Percentiles rank a stretch among this genome's conserved stretches.
These are phyloP conservation scores for Hypoxylon sp. DNA, from an alignment of 2,329 filamentous ascomycete genomes.

Conservation along the genomic window DNA sequence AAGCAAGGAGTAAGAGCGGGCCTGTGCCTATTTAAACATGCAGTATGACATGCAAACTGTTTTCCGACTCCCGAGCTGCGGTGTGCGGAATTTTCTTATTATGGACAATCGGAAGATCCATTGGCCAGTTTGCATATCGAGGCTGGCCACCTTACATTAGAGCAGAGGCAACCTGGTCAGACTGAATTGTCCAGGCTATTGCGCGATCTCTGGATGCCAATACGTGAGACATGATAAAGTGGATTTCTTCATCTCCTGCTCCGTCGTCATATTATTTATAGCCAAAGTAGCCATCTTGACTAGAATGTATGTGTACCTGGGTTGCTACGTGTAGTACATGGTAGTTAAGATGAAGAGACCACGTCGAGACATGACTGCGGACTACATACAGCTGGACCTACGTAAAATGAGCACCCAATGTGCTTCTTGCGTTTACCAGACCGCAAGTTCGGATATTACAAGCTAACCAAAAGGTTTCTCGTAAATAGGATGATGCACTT, in stretches of 20 bases:
- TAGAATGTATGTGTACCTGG: background rate
- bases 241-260: conserved; percentile 30
- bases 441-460: conserved; percentile 9
- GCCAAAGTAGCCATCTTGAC: conserved; percentile 2
- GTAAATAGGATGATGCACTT: conserved; percentile 29
- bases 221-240: conserved; percentile 42
- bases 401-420: background rate
- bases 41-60: conserved; percentile 1
- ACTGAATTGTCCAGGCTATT: conserved; percentile 21
- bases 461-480: background rate
- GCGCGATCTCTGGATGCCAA: conserved; percentile 37
- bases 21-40: conserved; percentile 28
- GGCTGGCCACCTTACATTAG: conserved; percentile 28
- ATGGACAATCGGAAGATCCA: conserved; percentile 39
- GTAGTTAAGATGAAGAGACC: conserved; percentile 5
- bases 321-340: background rate
- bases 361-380: conserved; percentile 7
- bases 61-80: conserved; percentile 33
- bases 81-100: conserved; percentile 41
- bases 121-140: conserved; percentile 36
- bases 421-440: conserved; percentile 13
- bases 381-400: background rate
- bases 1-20: conserved; percentile 19
- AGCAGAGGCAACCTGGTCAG: conserved; percentile 21
- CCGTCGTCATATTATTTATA: conserved; percentile 22